phyloP scores from a whole-genome alignment of 176 grass and related monocot species.

The Lolium rigidum region DNA sequence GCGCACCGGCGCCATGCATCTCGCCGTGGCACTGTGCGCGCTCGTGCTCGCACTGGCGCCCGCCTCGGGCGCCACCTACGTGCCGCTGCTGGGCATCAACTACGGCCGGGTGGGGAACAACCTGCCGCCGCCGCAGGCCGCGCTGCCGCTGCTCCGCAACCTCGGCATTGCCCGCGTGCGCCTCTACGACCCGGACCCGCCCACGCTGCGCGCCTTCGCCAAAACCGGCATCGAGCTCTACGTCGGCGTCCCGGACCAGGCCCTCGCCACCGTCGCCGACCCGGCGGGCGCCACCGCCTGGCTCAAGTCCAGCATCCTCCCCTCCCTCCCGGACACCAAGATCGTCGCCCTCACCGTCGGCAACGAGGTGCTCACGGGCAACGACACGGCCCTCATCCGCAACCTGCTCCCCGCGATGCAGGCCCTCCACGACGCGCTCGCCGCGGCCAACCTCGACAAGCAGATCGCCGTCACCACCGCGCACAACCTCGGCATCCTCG shows the following conservation, averaged over 20 bases:
- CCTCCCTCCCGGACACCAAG: constrained; percentile 68
- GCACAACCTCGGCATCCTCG: constrained; percentile 62
- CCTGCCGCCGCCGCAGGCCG: constrained; percentile 61
- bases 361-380: constrained; percentile 83
- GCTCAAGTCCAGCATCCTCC: constrained; percentile 50
- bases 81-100: constrained; percentile 74
- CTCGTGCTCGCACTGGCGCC: constrained; percentile 9
- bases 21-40: constrained; percentile 33
- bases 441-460: constrained; percentile 47
- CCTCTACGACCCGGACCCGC: constrained; percentile 73
- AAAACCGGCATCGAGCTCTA: constrained; percentile 68
- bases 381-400: constrained; percentile 38
- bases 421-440: constrained; percentile 57
- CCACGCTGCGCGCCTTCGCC: constrained; percentile 64
- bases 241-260: constrained; percentile 67
- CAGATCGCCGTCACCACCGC: constrained; percentile 67
- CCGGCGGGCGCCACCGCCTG: constrained; percentile 42
- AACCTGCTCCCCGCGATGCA: constrained; percentile 63
- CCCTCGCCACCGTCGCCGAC: constrained; percentile 48
- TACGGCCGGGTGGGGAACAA: constrained; percentile 79
- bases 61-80: constrained; percentile 43
- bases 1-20: neutral
- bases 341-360: constrained; percentile 65
- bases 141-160: constrained; percentile 48
- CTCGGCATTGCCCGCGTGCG: constrained; percentile 72